phyloP scores from a whole-genome alignment of 805 yeast species.

The Saccharomycopsis sp. region DNA sequence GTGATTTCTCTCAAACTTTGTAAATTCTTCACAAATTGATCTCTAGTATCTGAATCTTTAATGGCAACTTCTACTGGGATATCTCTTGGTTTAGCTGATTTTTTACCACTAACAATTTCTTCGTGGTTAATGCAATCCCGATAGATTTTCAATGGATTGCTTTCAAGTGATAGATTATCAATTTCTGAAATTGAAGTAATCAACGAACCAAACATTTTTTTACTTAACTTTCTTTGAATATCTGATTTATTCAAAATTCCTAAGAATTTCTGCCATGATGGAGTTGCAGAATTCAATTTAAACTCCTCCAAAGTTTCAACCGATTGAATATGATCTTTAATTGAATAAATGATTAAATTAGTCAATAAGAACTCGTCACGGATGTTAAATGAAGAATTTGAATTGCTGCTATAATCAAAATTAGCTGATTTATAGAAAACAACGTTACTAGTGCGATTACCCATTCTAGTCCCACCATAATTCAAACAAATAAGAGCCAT shows the following conservation, averaged over 20 bases:
- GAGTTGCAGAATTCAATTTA: constrained; percentile 21
- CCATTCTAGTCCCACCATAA: constrained; percentile 1
- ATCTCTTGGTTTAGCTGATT: constrained; percentile 5
- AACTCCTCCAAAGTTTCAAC: constrained; percentile 25
- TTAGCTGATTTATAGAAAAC: background rate
- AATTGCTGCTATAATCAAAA: background rate
- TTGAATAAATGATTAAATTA: constrained; percentile 43
- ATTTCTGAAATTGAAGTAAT: constrained; percentile 31
- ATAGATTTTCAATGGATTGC: constrained; percentile 68
- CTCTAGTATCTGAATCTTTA: constrained; percentile 67
- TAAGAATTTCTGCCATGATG: constrained; percentile 41
- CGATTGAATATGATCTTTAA: constrained; percentile 35
- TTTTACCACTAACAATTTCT: constrained; percentile 17
- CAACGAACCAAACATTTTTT: constrained; percentile 32
- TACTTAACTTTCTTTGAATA: constrained; percentile 30
- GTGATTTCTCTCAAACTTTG: constrained; percentile 67
- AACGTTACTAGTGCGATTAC: constrained; percentile 16
- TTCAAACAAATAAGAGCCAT: constrained; percentile 18
- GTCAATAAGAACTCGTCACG: constrained; percentile 69
- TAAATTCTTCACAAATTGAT: constrained; percentile 63
- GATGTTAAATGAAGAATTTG: background rate
- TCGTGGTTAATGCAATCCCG: constrained; percentile 6
- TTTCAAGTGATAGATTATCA: constrained; percentile 55
- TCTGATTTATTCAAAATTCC: constrained; percentile 30
- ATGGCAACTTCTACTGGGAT: constrained; percentile 63